Evolutionary conservation across 306 rosid genomes (phyloP).

Genomic region (Cicer pinnatifidum): DNA sequence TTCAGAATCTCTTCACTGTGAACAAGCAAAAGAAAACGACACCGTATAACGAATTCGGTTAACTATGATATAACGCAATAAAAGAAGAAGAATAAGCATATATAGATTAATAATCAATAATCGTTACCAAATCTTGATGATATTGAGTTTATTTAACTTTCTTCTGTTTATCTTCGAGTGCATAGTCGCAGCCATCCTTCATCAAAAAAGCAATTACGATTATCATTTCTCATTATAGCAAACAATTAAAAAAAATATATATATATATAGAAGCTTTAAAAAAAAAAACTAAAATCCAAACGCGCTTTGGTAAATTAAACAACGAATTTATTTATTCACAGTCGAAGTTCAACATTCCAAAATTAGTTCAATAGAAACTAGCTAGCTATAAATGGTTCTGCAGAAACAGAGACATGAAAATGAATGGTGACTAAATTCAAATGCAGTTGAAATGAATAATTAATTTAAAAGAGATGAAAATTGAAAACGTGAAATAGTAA

Average conservation of each 20-base stretch:
- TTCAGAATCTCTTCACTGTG: constrained; percentile 85
- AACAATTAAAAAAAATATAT: not conserved
- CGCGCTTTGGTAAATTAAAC: not conserved
- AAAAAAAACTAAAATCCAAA: not conserved
- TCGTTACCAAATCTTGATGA: constrained; percentile 75
- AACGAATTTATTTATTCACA: too few species aligned
- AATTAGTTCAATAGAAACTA: not conserved
- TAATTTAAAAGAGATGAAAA: not conserved
- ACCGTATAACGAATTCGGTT: constrained; percentile 1
- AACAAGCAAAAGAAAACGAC: constrained; percentile 16
- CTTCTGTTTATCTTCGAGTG: constrained; percentile 67
- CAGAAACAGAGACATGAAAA: not conserved
- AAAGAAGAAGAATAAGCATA: not conserved
- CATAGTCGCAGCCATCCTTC: constrained; percentile 56
- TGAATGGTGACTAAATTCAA: not conserved
- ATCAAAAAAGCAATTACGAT: constrained; percentile 10
- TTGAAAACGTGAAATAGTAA: not conserved
- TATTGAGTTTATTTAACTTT: constrained; percentile 70
- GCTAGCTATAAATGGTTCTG: not conserved
- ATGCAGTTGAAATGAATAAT: not conserved
- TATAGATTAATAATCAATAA: not conserved
- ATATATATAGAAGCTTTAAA: not conserved
- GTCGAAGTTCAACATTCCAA: not conserved
- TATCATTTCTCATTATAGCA: constrained; percentile 7
- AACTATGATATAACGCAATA: not conserved